These are phyloP conservation scores for Bipolaris zeicola DNA, from an alignment of 2,329 filamentous ascomycete species.

Conservation along the genomic window DNA sequence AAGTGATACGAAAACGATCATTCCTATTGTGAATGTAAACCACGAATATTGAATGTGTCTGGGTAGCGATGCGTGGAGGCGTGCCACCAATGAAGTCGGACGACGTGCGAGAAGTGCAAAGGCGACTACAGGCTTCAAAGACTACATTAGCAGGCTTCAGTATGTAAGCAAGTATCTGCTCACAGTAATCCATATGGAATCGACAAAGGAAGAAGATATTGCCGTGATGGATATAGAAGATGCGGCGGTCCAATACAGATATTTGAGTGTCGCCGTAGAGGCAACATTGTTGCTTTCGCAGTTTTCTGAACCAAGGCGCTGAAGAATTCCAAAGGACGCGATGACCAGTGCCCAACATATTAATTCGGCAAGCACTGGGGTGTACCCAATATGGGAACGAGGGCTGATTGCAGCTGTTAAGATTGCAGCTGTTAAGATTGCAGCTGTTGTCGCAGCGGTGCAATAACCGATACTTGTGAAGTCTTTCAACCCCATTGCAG, in stretches of 20 bases:
- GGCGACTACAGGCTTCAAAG: background rate
- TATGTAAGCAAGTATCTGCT: background rate
- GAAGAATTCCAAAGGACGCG: background rate
- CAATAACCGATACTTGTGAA: background rate
- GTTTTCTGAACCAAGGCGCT: no score
- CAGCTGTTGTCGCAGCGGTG: slow-evolving; percentile 20
- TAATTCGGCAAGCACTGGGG: background rate
- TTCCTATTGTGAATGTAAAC: background rate
- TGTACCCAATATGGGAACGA: background rate
- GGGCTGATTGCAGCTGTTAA: slow-evolving; percentile 24
- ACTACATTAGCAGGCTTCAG: background rate
- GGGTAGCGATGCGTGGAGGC: background rate
- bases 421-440: slow-evolving; percentile 40
- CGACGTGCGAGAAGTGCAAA: background rate
- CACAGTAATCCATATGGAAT: background rate
- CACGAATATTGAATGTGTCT: background rate
- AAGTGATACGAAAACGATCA: background rate
- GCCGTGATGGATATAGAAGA: background rate
- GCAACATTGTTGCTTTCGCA: background rate
- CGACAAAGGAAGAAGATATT: background rate
- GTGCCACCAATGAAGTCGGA: background rate
- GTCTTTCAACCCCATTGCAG: slow-evolving; percentile 1
- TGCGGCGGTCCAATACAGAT: background rate
- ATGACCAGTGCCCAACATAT: background rate
- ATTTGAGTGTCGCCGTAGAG: background rate